A percentile compares a stretch with the other conserved stretches of the same genome.
These are phyloP conservation scores for barley (Hordeum vulgare) DNA, from an alignment of 176 grass and related monocot genomes.

Conservation along the genomic window MorexV3_pseudomolecules_assembly NC_058521.1:603045108-603045607, in stretches of 20 bases:
- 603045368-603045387: not conserved
- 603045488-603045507: not conserved
- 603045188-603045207: slow-evolving; percentile 58
- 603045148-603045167: slow-evolving; percentile 91
- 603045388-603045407: not conserved
- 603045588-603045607: no score
- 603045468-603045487: not conserved
- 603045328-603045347: slow-evolving; percentile 21
- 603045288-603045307: slow-evolving; percentile 46
- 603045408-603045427: not conserved
- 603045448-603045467: not conserved
- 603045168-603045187: slow-evolving; percentile 81
- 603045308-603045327: slow-evolving; percentile 30
- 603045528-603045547: no score
- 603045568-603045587: no score
- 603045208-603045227: slow-evolving; percentile 76
- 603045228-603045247: slow-evolving; percentile 77
- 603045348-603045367: slow-evolving; percentile 41
- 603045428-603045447: not conserved
- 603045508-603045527: no score
- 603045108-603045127: slow-evolving; percentile 84
- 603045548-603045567: no score
- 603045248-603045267: slow-evolving; percentile 66
- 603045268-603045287: slow-evolving; percentile 75
- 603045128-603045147: slow-evolving; percentile 73